Evolutionary conservation across 2,329 filamentous ascomycete species (phyloP).

Genomic region (Emydomyces testavorans): DNA sequence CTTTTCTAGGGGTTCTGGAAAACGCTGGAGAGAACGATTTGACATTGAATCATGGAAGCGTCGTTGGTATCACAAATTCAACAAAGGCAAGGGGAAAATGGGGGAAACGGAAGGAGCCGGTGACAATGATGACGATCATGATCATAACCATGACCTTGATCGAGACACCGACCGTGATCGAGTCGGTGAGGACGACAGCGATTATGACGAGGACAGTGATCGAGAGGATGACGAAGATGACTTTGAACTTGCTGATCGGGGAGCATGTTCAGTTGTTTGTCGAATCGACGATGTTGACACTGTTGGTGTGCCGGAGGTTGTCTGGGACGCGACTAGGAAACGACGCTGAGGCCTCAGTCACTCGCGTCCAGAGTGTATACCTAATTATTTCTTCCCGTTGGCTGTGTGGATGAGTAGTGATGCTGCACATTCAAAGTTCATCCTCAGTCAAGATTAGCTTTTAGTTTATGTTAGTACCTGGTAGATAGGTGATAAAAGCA

Average conservation of each 20-base stretch:
- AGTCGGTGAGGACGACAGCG: neutral
- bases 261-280: slow-evolving; percentile 15
- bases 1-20: neutral
- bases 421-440: no score
- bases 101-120: neutral
- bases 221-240: slow-evolving; percentile 24
- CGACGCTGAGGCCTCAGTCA: neutral
- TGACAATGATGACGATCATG: neutral
- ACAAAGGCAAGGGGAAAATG: neutral
- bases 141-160: neutral
- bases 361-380: neutral
- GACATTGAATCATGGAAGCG: neutral
- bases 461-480: no score
- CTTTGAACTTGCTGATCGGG: slow-evolving; percentile 14
- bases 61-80: neutral
- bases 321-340: slow-evolving; percentile 8
- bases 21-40: slow-evolving; percentile 5
- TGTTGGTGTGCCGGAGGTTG: slow-evolving; percentile 15
- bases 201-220: slow-evolving; percentile 22
- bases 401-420: neutral
- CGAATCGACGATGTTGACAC: slow-evolving; percentile 16
- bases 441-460: no score
- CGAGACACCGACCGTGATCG: no score
- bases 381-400: neutral
- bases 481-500: no score